Conservation (phyloP, 2,329 filamentous ascomycete species). For the Clonostachys solani region DNA sequence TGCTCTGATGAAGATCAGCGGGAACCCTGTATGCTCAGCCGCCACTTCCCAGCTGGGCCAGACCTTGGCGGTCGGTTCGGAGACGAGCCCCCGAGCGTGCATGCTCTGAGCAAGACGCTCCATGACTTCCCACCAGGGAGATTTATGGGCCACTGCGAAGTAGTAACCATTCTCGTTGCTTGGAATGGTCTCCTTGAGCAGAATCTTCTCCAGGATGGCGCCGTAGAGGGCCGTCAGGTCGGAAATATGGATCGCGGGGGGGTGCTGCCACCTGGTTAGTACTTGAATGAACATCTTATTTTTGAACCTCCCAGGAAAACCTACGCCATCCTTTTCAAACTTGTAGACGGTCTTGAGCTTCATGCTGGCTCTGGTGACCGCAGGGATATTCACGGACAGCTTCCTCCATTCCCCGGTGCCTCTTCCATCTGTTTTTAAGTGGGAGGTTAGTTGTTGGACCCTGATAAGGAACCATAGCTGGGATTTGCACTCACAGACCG, state of each 20-base stretch:
- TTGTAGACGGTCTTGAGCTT: conserved; percentile 18
- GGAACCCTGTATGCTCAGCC: conserved; percentile 21
- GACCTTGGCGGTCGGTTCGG: conserved; percentile 9
- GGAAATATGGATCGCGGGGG: conserved; percentile 18
- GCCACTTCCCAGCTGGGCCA: conserved; percentile 24
- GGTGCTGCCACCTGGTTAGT: conserved; percentile 8
- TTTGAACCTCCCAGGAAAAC: conserved; percentile 2
- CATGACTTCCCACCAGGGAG: conserved; percentile 20
- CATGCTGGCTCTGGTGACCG: conserved; percentile 19
- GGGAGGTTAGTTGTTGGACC: not conserved
- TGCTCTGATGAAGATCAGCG: conserved; percentile 12
- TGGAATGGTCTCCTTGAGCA: conserved; percentile 16
- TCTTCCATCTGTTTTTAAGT: conserved; percentile 18
- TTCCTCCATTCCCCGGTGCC: conserved; percentile 23
- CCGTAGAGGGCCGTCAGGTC: conserved; percentile 22
- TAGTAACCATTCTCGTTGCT: conserved; percentile 24
- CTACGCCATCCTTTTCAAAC: conserved; percentile 23
- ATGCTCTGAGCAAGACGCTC: conserved; percentile 15
- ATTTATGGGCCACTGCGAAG: conserved; percentile 19
- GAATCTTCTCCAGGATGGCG: conserved; percentile 17
- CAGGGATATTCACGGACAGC: conserved; percentile 24
- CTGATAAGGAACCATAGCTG: not conserved
- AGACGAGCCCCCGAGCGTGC: conserved; percentile 19
- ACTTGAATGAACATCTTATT: not conserved
- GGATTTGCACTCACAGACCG: conserved; percentile 15